phyloP scores from a whole-genome alignment of 2,329 filamentous ascomycete species.

The Arthroderma uncinatum region DNA sequence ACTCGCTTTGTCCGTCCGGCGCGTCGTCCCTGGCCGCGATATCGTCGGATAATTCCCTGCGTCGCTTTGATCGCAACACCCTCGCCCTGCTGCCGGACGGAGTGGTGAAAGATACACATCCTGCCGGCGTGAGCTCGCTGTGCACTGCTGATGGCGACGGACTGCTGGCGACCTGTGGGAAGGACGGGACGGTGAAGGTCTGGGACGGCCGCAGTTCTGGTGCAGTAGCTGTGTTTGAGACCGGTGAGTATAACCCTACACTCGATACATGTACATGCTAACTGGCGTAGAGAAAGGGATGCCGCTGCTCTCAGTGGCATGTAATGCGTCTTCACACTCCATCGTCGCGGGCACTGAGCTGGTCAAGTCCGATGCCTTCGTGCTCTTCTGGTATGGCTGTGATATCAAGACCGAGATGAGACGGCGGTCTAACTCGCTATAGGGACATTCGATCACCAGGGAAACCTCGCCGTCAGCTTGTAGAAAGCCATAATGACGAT shows the following conservation, averaged over 20 bases:
- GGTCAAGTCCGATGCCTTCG: slow-evolving; percentile 32
- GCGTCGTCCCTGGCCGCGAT: slow-evolving; percentile 31
- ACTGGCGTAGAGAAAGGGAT: slow-evolving; percentile 35
- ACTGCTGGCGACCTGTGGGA: slow-evolving; percentile 18
- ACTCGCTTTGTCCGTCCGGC: slow-evolving; percentile 26
- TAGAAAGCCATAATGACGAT: slow-evolving; percentile 46
- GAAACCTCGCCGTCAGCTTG: slow-evolving; percentile 29
- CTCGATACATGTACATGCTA: slow-evolving; percentile 4
- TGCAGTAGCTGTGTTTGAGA: slow-evolving; percentile 26
- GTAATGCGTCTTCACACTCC: slow-evolving; percentile 35
- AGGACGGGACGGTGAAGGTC: slow-evolving; percentile 32
- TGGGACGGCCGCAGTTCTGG: slow-evolving; percentile 31
- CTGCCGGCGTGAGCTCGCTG: slow-evolving; percentile 31
- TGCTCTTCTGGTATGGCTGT: slow-evolving; percentile 33
- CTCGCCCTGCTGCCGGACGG: slow-evolving; percentile 22
- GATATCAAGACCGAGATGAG: background rate
- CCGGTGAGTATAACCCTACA: slow-evolving; percentile 20
- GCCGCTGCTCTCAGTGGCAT: slow-evolving; percentile 44
- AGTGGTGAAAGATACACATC: slow-evolving; percentile 12
- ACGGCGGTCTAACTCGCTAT: background rate
- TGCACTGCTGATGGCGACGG: slow-evolving; percentile 14
- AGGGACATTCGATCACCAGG: slow-evolving; percentile 36
- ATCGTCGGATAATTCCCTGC: slow-evolving; percentile 37
- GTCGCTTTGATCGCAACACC: slow-evolving; percentile 29
- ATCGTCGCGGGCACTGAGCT: slow-evolving; percentile 48